A percentile compares a stretch with the other conserved stretches of the same genome.
Evolutionary conservation across 2,329 filamentous ascomycete genomes (phyloP).

Genomic region (Ceratocystis variospora): DNA sequence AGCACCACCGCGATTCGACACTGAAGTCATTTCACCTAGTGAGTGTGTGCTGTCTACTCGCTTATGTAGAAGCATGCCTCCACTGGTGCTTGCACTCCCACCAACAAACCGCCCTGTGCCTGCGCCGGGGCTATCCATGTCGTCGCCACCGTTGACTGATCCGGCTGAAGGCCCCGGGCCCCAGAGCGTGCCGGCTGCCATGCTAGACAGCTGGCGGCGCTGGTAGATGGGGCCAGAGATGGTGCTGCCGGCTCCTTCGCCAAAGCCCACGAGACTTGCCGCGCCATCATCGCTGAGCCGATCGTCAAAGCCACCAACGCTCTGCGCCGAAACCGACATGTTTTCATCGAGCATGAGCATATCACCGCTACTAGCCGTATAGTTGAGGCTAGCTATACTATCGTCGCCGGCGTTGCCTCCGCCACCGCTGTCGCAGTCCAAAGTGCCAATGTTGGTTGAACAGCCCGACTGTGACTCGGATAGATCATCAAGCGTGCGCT

Average conservation of each 20-base stretch:
- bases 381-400: slow-evolving; percentile 43
- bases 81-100: not conserved
- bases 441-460: slow-evolving; percentile 32
- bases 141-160: slow-evolving; percentile 5
- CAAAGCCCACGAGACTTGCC: slow-evolving; percentile 78
- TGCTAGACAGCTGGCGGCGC: slow-evolving; percentile 28
- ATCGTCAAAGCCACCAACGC: slow-evolving; percentile 44
- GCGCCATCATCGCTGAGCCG: slow-evolving; percentile 77
- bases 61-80: slow-evolving; percentile 7
- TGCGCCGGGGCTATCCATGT: slow-evolving; percentile 7
- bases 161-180: slow-evolving; percentile 1
- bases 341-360: slow-evolving; percentile 33
- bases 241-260: slow-evolving; percentile 77
- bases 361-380: slow-evolving; percentile 34
- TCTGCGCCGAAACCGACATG: slow-evolving; percentile 38
- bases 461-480: slow-evolving; percentile 31
- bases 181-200: slow-evolving; percentile 8
- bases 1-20: not conserved
- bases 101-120: not conserved
- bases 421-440: slow-evolving; percentile 46
- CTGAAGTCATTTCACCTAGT: slow-evolving; percentile 11
- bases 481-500: slow-evolving; percentile 40
- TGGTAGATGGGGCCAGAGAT: slow-evolving; percentile 65
- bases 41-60: slow-evolving; percentile 14
- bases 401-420: slow-evolving; percentile 33